Base-by-base conservation (phyloP, 2,329 filamentous ascomycete species). In the Aotearoamyces nothofagi region DNA sequence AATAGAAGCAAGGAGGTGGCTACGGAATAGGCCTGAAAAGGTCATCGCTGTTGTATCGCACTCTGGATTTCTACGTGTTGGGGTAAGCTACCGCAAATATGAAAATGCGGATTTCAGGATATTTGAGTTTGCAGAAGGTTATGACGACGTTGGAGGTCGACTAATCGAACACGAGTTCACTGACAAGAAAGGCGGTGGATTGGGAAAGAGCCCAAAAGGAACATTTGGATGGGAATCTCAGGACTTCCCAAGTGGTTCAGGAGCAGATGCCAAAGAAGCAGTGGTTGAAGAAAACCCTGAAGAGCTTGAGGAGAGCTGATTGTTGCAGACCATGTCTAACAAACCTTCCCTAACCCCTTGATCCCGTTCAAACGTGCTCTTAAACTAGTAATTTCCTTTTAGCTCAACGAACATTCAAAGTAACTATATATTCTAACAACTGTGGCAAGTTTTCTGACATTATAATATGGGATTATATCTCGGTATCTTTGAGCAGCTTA, bases 1-100 rank as follows among this genome's bases (percentile, higher is more conserved):
- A 8, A 32, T 41, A 22, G 36, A 22, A 4, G 45, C 41, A 9
- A 41, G 39, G 30, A 36, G 37, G 19, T 48, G 42, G 40, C 33
- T 51, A 33, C 40, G 33, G 16, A 33, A 33, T 9, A 35, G 46
- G 15, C 41, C 44, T 2, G 47, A 50, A 35, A 47, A 48, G 24
- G 44, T 50, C 12, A 46, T 51, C 32, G 46, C 42, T 12, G 46
- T 50, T 2, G 46, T 50, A 4, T 40, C 36, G 16, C 47, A 51
- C 34, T 36, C 40, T 9, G 45, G 42, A 2, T 50, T 50, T 22
- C 20, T 50, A 20, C 22, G 42, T 7, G 38, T 40, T 9, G 42
- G 40, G 9, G 36, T 50, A 15, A 40, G 40, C 17, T 32, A 41
- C 17, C 36, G 34, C 17, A 32, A 31, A 14, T 50, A 43, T 30